These are phyloP conservation scores for Fragilaria radians DNA, from an alignment of 108 stramenopile species.

Conservation along the genomic window DNA sequence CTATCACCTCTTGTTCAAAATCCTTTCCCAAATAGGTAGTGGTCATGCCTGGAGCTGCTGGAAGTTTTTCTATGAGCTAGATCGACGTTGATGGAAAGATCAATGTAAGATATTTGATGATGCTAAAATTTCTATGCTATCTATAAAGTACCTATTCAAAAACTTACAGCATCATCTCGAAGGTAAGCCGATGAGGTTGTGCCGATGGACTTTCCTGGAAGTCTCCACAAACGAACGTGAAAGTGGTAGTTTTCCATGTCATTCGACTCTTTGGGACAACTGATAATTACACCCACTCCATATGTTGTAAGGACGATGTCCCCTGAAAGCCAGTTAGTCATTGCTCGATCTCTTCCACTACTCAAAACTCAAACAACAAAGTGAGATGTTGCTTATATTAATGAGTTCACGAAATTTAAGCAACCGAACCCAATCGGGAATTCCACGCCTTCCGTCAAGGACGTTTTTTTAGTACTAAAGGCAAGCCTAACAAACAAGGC, in stretches of 20 bases:
- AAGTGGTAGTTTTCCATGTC: constrained; percentile 1
- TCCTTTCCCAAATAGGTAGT: constrained; percentile 16
- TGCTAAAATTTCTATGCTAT: neutral
- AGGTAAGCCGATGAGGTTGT: constrained; percentile 43
- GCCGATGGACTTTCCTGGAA: constrained; percentile 65
- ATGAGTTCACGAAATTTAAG: too few relatives aligned
- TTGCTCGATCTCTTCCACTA: too few relatives aligned
- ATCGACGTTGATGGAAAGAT: neutral
- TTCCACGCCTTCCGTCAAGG: too few relatives aligned
- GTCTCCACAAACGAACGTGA: constrained; percentile 50
- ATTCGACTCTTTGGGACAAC: constrained; percentile 7
- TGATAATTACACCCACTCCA: constrained; percentile 61
- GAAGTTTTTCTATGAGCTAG: constrained; percentile 33
- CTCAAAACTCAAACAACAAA: too few relatives aligned
- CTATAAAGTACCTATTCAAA: constrained; percentile 8
- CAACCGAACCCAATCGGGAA: too few relatives aligned
- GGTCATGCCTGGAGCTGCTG: constrained; percentile 63
- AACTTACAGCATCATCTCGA: constrained; percentile 22
- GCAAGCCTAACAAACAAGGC: too few relatives aligned
- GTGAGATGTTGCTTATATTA: too few relatives aligned
- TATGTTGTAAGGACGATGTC: constrained; percentile 65
- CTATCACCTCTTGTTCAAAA: constrained; percentile 23
- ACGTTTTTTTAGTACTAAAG: too few relatives aligned
- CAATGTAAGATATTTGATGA: neutral
- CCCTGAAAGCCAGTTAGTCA: constrained; percentile 29